Base-by-base conservation (phyloP, 306 rosid species). In the Castanea sativa region DNA sequence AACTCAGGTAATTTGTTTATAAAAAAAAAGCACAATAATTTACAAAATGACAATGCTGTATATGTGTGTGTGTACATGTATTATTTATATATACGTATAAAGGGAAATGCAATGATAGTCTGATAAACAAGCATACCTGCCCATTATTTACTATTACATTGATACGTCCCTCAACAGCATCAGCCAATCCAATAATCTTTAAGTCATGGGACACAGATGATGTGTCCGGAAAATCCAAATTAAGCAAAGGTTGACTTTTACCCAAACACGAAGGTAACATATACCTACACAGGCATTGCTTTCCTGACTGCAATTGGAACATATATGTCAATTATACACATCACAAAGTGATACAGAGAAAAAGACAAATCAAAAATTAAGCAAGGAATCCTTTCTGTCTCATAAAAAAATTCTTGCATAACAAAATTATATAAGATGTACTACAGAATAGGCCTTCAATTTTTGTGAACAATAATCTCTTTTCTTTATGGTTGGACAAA, bases 131-230 rank as follows among this genome's bases (percentile, higher is more conserved):
- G 60, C 69, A 29, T 87, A 91, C 99, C 97, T 91, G 92, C 79
- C 91, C 88, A 80, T 87, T 91, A 81, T 91, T 92, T 73, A 89
- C 86, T 53, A 89, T 83, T 73, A 92, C 88, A 83, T 91, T 94
- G 79, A 94, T 76, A 81, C 94, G 95, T 76, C 92, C 99, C 81
- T 91, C 97, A 85, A 92, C 93, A 80, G 95, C 95, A 87, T 94
- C 99, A 61, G 89, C 88, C 77, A 94, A 82, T 65, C 97, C 97
- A 23, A 87, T 89, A 63, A 92, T 84, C 89, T 92, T 94, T 79
- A 85, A 63, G 77, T 84, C 92, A 74, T 80, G 87, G 65, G 90
- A 79, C 73, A 85, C 71, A 78, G 91, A 87, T 78, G 90, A 78
- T 61, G 91, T 64, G 78, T 92, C 95, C 32, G 88, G 86, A 87